These are phyloP conservation scores for Eucalyptus pauciflora DNA, from an alignment of 345 rosid genomes.

Conservation along the genomic window DNA sequence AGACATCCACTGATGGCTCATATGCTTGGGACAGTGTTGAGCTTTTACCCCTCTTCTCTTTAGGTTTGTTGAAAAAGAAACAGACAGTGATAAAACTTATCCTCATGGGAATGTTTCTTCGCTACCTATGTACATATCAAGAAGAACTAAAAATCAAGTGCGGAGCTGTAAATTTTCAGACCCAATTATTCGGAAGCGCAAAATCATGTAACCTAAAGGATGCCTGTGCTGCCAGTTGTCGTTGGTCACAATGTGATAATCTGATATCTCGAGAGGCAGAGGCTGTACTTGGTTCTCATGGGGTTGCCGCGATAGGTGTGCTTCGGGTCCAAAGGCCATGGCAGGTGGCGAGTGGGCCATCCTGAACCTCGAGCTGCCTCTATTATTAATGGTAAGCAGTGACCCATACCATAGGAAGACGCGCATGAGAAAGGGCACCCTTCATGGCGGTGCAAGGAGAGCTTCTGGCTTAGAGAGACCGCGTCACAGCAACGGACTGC, in stretches of 20 bases:
- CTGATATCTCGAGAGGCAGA: background rate
- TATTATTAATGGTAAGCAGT: background rate
- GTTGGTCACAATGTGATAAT: background rate
- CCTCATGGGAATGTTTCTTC: background rate
- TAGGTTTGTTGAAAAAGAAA: background rate
- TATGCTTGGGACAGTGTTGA: background rate
- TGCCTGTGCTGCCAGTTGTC: background rate
- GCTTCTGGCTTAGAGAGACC: conserved; percentile 83
- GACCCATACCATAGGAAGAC: conserved; percentile 48
- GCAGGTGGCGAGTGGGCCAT: conserved; percentile 10
- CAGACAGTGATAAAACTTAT: background rate
- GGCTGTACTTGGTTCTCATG: too few relatives aligned
- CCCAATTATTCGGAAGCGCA: too few relatives aligned
- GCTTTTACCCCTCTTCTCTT: background rate
- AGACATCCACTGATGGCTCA: background rate
- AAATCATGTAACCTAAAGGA: too few relatives aligned
- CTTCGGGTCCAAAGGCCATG: conserved; percentile 19
- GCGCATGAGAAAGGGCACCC: too few relatives aligned
- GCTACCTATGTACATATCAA: background rate
- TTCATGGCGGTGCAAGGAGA: conserved; percentile 20
- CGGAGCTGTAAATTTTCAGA: too few relatives aligned
- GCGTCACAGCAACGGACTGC: conserved; percentile 78
- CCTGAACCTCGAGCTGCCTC: conserved; percentile 10
- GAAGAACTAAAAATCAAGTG: background rate
- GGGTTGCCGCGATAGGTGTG: background rate